A percentile compares a stretch with the other conserved stretches of the same genome.
Evolutionary conservation across 441 rosid genomes (phyloP).

Genomic region (Aleurites moluccanus): DNA sequence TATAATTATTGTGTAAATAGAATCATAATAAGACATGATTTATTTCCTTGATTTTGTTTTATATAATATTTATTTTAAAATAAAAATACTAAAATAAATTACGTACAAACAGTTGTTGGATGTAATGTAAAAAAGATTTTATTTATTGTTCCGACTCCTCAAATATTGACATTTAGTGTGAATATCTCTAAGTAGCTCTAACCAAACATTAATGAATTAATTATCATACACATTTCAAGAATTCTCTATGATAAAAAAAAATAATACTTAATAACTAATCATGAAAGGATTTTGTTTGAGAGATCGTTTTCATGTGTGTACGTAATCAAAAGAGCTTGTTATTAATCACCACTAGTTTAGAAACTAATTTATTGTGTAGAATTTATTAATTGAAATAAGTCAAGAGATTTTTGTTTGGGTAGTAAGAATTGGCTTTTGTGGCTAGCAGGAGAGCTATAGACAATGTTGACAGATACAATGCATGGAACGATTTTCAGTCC

Average conservation of each 20-base stretch:
- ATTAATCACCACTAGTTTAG: neutral
- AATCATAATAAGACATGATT: no score
- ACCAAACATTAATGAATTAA: neutral
- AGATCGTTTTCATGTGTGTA: neutral
- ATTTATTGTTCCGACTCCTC: neutral
- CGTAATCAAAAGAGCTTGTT: neutral
- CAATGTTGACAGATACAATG: conserved; percentile 13
- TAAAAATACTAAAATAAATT: no score
- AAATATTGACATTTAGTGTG: neutral
- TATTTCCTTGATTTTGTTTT: neutral
- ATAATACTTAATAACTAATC: neutral
- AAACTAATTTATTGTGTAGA: neutral
- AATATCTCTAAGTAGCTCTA: neutral
- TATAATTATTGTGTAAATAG: no score
- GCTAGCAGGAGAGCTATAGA: neutral
- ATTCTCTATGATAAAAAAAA: neutral
- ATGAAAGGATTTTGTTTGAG: neutral
- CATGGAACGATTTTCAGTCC: neutral
- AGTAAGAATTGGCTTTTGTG: conserved; percentile 2
- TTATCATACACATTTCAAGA: neutral
- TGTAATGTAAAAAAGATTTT: neutral
- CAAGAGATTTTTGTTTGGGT: neutral
- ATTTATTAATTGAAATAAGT: neutral
- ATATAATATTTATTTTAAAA: neutral
- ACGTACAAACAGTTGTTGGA: neutral